Evolutionary conservation across 495 filamentous ascomycete species (phyloP).

Genomic region (Glonium stellatum): DNA sequence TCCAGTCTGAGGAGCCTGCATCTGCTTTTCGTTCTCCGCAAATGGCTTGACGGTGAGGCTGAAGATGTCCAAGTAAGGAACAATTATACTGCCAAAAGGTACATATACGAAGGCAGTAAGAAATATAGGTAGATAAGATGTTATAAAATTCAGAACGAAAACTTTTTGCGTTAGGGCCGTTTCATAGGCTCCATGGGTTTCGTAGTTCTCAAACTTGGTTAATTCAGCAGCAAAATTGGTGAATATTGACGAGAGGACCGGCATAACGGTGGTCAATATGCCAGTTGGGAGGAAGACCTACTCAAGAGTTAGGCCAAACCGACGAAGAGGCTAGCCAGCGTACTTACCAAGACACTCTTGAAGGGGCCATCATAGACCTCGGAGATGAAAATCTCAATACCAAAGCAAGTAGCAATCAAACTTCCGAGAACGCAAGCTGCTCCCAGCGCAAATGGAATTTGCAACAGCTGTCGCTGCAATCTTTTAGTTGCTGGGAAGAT

Average conservation of each 20-base stretch:
- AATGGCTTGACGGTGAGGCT: constrained; percentile 67
- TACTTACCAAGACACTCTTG: constrained; percentile 70
- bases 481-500: constrained; percentile 74
- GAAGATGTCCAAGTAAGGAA: constrained; percentile 87
- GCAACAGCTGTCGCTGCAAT: constrained; percentile 69
- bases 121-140: constrained; percentile 86
- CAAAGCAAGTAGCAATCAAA: constrained; percentile 81
- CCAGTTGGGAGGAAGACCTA: constrained; percentile 85
- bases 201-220: constrained; percentile 87
- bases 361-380: constrained; percentile 90
- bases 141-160: constrained; percentile 95
- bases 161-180: constrained; percentile 79
- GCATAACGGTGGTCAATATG: constrained; percentile 72
- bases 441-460: constrained; percentile 79
- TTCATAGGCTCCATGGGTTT: constrained; percentile 73
- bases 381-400: constrained; percentile 91
- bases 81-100: constrained; percentile 79
- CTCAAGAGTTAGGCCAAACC: not conserved
- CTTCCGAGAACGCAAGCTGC: constrained; percentile 64
- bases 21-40: constrained; percentile 61
- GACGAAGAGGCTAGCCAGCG: not conserved
- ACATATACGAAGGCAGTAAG: constrained; percentile 96
- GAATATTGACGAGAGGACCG: constrained; percentile 68
- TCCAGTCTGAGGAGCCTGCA: constrained; percentile 46
- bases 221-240: constrained; percentile 70